Percentiles rank a stretch among this genome's conserved stretches.
phyloP scores from a whole-genome alignment of 495 filamentous ascomycete genomes.

The Neurospora sp. region DNA sequence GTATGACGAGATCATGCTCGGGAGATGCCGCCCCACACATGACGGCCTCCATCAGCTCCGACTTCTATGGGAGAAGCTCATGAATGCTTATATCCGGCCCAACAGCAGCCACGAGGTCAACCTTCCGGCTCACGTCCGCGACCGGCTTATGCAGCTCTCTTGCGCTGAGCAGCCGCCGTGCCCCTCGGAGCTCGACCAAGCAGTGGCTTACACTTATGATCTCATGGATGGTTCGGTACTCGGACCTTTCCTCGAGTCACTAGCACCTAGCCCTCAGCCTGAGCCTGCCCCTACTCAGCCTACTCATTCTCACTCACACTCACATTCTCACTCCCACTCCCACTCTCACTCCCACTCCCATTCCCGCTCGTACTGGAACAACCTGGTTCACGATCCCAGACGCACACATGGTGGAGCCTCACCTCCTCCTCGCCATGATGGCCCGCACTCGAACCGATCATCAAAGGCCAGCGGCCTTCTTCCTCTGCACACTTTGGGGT shows the following conservation, averaged over 20 bases:
- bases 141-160: constrained; percentile 60
- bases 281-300: constrained; percentile 16
- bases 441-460: constrained; percentile 30
- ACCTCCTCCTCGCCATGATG: not conserved
- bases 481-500: constrained; percentile 32
- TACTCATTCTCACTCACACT: constrained; percentile 17
- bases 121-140: constrained; percentile 74
- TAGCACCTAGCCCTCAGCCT: constrained; percentile 12
- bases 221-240: constrained; percentile 95
- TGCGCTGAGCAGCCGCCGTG: constrained; percentile 55
- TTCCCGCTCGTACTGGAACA: not conserved
- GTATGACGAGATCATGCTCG: constrained; percentile 45
- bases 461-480: constrained; percentile 31
- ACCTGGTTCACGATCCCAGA: not conserved
- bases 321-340: not conserved
- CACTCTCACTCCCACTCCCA: not conserved
- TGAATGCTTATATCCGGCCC: constrained; percentile 66
- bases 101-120: constrained; percentile 88
- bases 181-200: constrained; percentile 72
- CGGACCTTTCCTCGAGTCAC: constrained; percentile 66
- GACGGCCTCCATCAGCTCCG: constrained; percentile 5
- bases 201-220: constrained; percentile 85
- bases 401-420: not conserved
- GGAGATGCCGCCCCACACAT: not conserved
- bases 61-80: constrained; percentile 57